phyloP scores from a whole-genome alignment of 345 rosid species.

The Brassica carinata region DNA sequence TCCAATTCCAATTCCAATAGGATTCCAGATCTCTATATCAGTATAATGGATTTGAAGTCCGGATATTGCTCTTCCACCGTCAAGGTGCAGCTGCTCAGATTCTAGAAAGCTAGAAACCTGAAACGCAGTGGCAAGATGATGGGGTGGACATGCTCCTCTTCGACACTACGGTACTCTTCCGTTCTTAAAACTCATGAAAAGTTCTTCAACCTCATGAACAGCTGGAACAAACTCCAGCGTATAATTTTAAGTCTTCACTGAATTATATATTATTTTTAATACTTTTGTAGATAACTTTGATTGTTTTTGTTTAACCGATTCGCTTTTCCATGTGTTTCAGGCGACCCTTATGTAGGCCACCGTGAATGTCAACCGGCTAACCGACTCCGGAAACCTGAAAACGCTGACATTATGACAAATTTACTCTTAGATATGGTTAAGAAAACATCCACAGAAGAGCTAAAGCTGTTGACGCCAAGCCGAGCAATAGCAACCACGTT shows the following conservation, averaged over 20 bases:
- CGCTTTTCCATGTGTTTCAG: neutral
- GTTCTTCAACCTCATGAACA: too few relatives aligned
- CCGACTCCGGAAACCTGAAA: too few relatives aligned
- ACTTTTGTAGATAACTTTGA: neutral
- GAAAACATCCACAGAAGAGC: too few relatives aligned
- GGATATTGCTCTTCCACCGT: neutral
- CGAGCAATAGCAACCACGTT: neutral
- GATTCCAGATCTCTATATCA: neutral
- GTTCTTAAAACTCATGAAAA: too few relatives aligned
- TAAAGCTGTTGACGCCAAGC: neutral
- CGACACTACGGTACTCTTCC: too few relatives aligned
- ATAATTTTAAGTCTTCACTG: neutral
- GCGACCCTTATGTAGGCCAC: neutral
- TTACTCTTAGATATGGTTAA: neutral
- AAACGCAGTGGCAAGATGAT: too few relatives aligned
- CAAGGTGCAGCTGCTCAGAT: neutral
- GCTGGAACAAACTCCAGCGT: neutral
- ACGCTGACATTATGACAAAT: too few relatives aligned
- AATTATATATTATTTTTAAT: too few relatives aligned
- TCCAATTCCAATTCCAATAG: neutral
- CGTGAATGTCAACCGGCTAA: neutral
- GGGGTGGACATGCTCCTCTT: too few relatives aligned
- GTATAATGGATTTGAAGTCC: too few relatives aligned
- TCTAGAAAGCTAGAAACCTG: neutral
- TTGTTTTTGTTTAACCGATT: neutral